Base-by-base conservation (phyloP, 83 land plant genomes). In the Picea abies region DNA sequence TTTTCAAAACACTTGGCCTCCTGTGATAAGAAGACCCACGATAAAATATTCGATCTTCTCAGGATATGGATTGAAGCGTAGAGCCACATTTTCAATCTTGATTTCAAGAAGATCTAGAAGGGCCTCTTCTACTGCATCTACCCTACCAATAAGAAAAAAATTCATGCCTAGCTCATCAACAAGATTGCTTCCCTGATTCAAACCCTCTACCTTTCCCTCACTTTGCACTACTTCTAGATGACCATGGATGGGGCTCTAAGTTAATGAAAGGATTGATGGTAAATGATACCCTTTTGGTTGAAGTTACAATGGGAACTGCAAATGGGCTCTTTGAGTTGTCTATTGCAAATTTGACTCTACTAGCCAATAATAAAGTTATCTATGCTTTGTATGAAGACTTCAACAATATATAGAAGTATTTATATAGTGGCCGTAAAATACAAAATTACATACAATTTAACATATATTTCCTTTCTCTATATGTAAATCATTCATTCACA, bases 51-150 rank as follows among this genome's bases (percentile, higher is more conserved):
- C 10, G 76, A 84, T 19, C 70, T 80, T 56, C 87, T 96, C 37
- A 72, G 79, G 10, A 65, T 84, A 19, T 93, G 94, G 94, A 89
- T 96, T 16, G 84, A 88, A 9, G 60, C 84, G 19, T 82, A 81
- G 63, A 19, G 81, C 84, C 71, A 80, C 4, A 60, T 93, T 19
- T 84, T 90, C 60, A 92, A 92, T 4, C 88, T 86, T 15, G 92
- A 90, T 64, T 83, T 96, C 83, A 87, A 84, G 80, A 93, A 89
- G 86, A 87, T 97, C 86, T 97, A 98, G 99, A 95, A 93, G 77
- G 98, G 98, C 29, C 93, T 97, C 80, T 95, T 97, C 87, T 97
- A 95, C 84, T 95, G 92, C 83, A 81, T 92, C 32, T 97, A 96
- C 98, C 98, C 95, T 84, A 78, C 94, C 68, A 98, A 97, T 86